These are phyloP conservation scores for Plenodomus biglobosus DNA, from an alignment of 2,329 filamentous ascomycete genomes.

Conservation along the genomic window DNA sequence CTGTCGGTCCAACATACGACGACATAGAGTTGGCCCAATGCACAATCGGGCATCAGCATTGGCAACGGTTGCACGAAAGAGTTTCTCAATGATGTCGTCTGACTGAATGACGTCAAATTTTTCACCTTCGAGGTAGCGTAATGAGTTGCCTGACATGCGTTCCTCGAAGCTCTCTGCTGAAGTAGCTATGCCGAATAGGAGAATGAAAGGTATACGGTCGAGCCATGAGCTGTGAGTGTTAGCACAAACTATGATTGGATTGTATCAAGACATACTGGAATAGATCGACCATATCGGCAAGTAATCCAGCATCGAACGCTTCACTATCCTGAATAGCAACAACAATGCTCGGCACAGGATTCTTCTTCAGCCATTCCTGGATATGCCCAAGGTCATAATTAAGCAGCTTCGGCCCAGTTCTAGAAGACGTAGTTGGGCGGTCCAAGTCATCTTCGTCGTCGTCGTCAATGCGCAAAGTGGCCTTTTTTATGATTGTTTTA, in stretches of 20 bases:
- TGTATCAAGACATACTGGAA: constrained; percentile 58
- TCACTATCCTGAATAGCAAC: constrained; percentile 80
- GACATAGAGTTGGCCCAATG: constrained; percentile 65
- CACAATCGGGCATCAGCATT: constrained; percentile 59
- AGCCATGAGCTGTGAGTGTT: constrained; percentile 61
- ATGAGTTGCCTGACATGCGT: constrained; percentile 68
- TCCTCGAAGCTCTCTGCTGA: constrained; percentile 79
- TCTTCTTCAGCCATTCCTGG: constrained; percentile 59
- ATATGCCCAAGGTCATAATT: constrained; percentile 79
- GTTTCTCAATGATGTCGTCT: constrained; percentile 68
- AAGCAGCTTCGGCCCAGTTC: constrained; percentile 65
- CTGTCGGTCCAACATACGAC: constrained; percentile 69
- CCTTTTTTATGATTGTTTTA: constrained; percentile 71
- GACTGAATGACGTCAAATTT: constrained; percentile 79
- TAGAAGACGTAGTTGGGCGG: constrained; percentile 14
- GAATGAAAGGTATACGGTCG: constrained; percentile 72
- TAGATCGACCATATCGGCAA: constrained; percentile 70
- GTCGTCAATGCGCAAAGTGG: constrained; percentile 59
- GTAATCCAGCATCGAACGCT: constrained; percentile 71
- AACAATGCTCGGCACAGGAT: constrained; percentile 61
- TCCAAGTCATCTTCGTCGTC: constrained; percentile 52
- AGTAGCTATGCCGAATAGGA: constrained; percentile 79
- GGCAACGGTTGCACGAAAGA: constrained; percentile 68
- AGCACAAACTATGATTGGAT: constrained; percentile 10
- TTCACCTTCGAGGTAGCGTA: constrained; percentile 66